Base-by-base conservation (phyloP, 2,329 filamentous ascomycete genomes). In the Rhinocladiella similis region DNA sequence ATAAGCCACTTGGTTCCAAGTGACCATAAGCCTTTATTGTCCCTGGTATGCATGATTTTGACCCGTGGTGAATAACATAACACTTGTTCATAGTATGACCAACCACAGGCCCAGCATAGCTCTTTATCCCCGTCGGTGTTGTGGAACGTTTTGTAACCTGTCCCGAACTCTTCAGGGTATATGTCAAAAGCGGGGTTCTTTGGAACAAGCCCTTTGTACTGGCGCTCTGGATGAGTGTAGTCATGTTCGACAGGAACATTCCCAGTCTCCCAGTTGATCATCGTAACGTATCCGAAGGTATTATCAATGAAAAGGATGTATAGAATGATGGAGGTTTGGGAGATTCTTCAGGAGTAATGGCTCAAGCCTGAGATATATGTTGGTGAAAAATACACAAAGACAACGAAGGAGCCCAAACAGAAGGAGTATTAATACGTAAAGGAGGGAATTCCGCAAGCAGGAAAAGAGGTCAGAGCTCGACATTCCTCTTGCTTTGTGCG, bases 1-100 rank as follows among this genome's bases (percentile, higher is more conserved):
- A 58, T 14, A n/a, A 58, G 7, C 55, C 55, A 58, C 7, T 33
- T 19, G 27, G 46, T n/a, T 29, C 55, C 55, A 18, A 58, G 35
- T 5, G 50, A 12, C 55, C 55, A 58, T 4, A 54, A 12, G 2
- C 38, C 55, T 12, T 2, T 27, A 35, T 53, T 54, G 18, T 20
- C 4, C 7, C 45, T 5, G 25, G 50, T 29, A 19, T 58, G 50
- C 27, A 50, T 41, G 16, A 58, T 50, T 19, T 46, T 43, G 16
- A 58, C 9, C 19, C 55, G 47, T n/a, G 55, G 36, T 16, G 13
- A n/a, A 16, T 53, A 53, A 4, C 41, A 47, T n/a, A 9, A 6
- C 6, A 3, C 3, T 20, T 52, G 49, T 7, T 33, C 16, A 12
- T 18, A 2, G n/a, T 6, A 29, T 7, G 16, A 45, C 49, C 49